phyloP scores from a whole-genome alignment of 176 grass and related monocot species.

The Lolium multiflorum region DNA sequence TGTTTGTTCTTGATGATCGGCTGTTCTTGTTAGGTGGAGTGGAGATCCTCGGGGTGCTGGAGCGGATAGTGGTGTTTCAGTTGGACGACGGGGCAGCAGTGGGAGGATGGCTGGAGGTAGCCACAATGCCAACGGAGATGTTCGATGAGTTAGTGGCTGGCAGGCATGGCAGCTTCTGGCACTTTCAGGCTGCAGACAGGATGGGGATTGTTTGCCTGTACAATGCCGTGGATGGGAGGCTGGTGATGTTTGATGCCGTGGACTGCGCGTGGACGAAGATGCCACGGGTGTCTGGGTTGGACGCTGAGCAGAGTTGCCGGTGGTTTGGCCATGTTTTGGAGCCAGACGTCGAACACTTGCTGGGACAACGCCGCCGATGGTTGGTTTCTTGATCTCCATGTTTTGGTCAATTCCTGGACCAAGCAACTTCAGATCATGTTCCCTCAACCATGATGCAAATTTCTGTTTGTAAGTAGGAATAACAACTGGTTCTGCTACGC shows the following conservation, averaged over 20 bases:
- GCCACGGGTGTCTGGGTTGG: conserved; percentile 24
- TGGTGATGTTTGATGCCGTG: conserved; percentile 60
- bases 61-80: conserved; percentile 47
- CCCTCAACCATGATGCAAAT: not conserved
- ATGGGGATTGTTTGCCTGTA: conserved; percentile 63
- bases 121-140: conserved; percentile 36
- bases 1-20: conserved; percentile 46
- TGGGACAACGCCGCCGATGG: not conserved
- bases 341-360: conserved; percentile 35
- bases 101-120: conserved; percentile 36
- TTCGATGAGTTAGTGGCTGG: conserved; percentile 46
- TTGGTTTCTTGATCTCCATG: conserved; percentile 19
- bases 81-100: not conserved
- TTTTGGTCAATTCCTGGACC: too few relatives aligned
- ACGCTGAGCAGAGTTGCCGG: not conserved
- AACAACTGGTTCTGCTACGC: not conserved
- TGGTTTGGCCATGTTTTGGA: conserved; percentile 75
- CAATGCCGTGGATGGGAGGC: conserved; percentile 40
- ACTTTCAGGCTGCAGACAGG: conserved; percentile 46
- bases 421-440: not conserved
- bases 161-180: conserved; percentile 45
- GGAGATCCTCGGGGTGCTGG: conserved; percentile 34
- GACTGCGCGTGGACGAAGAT: conserved; percentile 35
- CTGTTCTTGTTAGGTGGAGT: conserved; percentile 56
- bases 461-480: not conserved